Conservation (phyloP, 2,329 filamentous ascomycete genomes). For the Hymenoscyphus occultus region DNA sequence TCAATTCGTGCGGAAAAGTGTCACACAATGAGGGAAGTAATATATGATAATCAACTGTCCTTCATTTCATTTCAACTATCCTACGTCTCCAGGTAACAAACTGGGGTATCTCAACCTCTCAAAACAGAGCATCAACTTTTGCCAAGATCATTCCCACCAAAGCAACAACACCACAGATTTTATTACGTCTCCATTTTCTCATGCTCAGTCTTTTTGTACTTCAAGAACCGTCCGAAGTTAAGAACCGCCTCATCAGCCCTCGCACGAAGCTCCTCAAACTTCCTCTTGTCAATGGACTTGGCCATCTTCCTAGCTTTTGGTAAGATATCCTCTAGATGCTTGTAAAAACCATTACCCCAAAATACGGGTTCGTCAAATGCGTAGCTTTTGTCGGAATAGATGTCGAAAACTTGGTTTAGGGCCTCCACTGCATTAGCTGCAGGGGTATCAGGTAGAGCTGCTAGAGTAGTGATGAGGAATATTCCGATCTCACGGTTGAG, state of each 20-base stretch:
- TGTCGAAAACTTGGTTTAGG: conserved; percentile 64
- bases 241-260: conserved; percentile 59
- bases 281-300: conserved; percentile 60
- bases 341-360: conserved; percentile 58
- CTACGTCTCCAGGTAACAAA: too few relatives aligned
- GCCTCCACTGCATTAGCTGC: conserved; percentile 60
- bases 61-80: too few relatives aligned
- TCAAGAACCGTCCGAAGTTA: conserved; percentile 60
- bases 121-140: neutral
- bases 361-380: conserved; percentile 61
- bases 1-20: too few relatives aligned
- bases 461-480: conserved; percentile 57
- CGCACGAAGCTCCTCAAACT: conserved; percentile 52
- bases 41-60: too few relatives aligned
- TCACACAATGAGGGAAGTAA: too few relatives aligned
- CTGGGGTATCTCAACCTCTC: too few relatives aligned
- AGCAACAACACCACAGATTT: too few relatives aligned
- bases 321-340: conserved; percentile 53
- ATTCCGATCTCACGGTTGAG: conserved; percentile 62
- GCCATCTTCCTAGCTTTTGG: conserved; percentile 55
- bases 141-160: neutral
- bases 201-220: conserved; percentile 52
- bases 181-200: conserved; percentile 6
- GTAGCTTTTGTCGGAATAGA: conserved; percentile 60
- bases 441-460: conserved; percentile 50